These are phyloP conservation scores for Gossypium davidsonii DNA, from an alignment of 441 rosid genomes.

Conservation along the genomic window DNA sequence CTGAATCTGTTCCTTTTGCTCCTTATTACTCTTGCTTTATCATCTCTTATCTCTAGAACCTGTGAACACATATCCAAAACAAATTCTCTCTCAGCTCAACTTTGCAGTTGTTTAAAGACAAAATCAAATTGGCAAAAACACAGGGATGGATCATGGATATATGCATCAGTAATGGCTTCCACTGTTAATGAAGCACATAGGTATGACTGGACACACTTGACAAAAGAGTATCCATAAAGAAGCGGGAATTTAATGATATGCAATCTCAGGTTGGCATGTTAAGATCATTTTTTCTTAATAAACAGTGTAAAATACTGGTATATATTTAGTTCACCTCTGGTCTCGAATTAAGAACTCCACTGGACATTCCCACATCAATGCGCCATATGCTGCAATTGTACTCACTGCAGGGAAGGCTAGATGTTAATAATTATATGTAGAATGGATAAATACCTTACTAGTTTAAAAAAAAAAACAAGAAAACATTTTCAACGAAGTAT, in stretches of 20 bases:
- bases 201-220: neutral
- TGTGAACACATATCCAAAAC: constrained; percentile 13
- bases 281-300: neutral
- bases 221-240: neutral
- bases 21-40: constrained; percentile 61
- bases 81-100: neutral
- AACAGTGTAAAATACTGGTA: neutral
- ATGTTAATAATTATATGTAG: neutral
- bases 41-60: constrained; percentile 77
- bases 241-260: neutral
- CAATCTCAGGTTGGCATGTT: neutral
- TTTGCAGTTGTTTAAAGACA: neutral
- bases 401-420: constrained; percentile 37
- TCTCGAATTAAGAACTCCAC: constrained; percentile 80
- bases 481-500: neutral
- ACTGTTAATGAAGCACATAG: neutral
- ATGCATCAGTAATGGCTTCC: neutral
- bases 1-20: constrained; percentile 37
- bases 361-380: constrained; percentile 93
- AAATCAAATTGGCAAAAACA: neutral
- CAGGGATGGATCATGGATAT: neutral
- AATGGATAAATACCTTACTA: neutral
- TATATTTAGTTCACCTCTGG: constrained; percentile 62
- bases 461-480: neutral
- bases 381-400: constrained; percentile 81